Conservation (phyloP, 106 monocot species). For the Amphibolis antarctica region DNA sequence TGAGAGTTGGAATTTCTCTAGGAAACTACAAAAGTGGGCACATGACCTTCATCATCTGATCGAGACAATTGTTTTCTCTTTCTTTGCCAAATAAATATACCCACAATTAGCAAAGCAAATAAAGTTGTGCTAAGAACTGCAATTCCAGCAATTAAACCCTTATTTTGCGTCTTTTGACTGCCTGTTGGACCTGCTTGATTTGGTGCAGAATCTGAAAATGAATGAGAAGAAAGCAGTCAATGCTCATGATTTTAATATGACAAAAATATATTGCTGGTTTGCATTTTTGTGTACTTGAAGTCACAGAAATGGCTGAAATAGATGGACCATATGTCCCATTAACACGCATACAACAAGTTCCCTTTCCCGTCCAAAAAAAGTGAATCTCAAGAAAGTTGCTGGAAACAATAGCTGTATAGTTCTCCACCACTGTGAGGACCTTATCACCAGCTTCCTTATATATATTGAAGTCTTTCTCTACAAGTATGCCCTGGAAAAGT, state of each 20-base stretch:
- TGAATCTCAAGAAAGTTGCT: slow-evolving; percentile 21
- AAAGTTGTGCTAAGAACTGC: slow-evolving; percentile 1
- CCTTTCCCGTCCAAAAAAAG: slow-evolving; percentile 27
- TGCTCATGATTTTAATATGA: background rate
- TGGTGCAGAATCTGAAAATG: slow-evolving; percentile 3
- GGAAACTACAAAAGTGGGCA: background rate
- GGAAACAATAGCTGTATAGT: background rate
- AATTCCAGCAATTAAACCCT: slow-evolving; percentile 8
- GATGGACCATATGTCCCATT: slow-evolving; percentile 15
- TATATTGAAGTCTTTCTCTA: slow-evolving; percentile 18
- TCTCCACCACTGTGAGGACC: background rate
- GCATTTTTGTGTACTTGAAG: slow-evolving; percentile 1
- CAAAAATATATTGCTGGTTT: background rate
- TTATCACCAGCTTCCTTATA: slow-evolving; percentile 5
- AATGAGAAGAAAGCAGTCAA: background rate
- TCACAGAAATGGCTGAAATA: slow-evolving; percentile 17
- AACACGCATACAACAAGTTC: slow-evolving; percentile 18
- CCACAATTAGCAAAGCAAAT: background rate
- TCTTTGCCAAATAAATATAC: slow-evolving; percentile 1
- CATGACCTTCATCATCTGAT: slow-evolving; percentile 16
- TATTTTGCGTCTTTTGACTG: slow-evolving; percentile 7
- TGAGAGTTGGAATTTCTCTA: background rate
- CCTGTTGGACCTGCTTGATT: background rate
- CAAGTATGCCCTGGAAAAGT: slow-evolving; percentile 8
- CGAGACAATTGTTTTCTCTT: background rate